phyloP scores from a whole-genome alignment of 805 yeast genomes.

The Saccharomycopsis selenospora region DNA sequence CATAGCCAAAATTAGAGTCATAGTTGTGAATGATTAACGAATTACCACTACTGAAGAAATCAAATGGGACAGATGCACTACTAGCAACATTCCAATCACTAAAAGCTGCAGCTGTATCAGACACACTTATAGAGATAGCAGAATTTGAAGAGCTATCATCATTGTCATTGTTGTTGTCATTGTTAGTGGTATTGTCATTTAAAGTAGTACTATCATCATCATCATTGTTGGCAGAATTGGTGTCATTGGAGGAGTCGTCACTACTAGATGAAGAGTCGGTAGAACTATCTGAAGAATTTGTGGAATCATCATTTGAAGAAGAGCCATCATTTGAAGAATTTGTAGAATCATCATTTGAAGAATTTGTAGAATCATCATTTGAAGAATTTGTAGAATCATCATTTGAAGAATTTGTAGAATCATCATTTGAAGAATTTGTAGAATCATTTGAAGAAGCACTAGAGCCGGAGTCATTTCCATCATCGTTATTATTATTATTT shows the following conservation, averaged over 20 bases:
- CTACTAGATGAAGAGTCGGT: background rate
- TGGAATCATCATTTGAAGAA: too few relatives aligned
- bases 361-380: too few relatives aligned
- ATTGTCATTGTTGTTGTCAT: background rate
- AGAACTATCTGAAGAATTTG: too few relatives aligned
- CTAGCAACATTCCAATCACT: background rate
- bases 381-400: too few relatives aligned
- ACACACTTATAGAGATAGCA: background rate
- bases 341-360: too few relatives aligned
- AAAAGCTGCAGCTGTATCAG: background rate
- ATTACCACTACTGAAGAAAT: background rate
- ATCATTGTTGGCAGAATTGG: background rate
- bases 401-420: too few relatives aligned
- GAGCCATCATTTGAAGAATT: too few relatives aligned
- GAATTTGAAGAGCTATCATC: slow-evolving; percentile 1
- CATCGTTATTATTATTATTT: too few relatives aligned
- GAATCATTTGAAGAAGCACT: background rate
- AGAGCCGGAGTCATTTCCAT: background rate
- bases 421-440: too few relatives aligned
- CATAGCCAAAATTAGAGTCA: background rate
- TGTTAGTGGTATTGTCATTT: background rate
- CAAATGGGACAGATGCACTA: background rate
- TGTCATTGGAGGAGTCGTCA: background rate
- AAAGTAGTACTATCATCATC: background rate
- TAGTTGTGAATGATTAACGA: background rate